Evolutionary conservation across 78 protist species (phyloP).

Genomic region (Capsaspora owczarzaki): DNA sequence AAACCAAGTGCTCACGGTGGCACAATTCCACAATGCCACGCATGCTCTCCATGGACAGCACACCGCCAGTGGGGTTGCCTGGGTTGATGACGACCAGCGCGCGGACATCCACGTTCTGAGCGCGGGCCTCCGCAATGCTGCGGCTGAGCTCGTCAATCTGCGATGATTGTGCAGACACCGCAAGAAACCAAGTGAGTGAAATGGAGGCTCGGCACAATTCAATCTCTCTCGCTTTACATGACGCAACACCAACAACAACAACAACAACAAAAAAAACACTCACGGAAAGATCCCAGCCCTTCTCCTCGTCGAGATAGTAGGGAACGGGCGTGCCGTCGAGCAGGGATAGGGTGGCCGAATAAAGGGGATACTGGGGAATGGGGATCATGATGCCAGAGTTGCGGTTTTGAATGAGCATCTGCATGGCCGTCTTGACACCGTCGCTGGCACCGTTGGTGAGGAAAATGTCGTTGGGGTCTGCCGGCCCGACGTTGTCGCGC

Average conservation of each 20-base stretch:
- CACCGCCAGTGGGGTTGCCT: constrained; percentile 99
- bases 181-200: too few species aligned
- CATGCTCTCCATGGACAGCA: constrained; percentile 32
- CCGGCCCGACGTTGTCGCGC: constrained; percentile 61
- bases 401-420: constrained; percentile 43
- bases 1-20: constrained; percentile 47
- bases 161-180: too few species aligned
- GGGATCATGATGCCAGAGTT: constrained; percentile 87
- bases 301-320: constrained; percentile 72
- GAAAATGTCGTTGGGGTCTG: constrained; percentile 72
- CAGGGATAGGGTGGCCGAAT: constrained; percentile 90
- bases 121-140: constrained; percentile 35
- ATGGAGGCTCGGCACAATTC: too few species aligned
- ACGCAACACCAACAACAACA: too few species aligned
- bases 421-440: constrained; percentile 58
- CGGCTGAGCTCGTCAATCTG: constrained; percentile 20
- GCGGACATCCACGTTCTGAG: constrained; percentile 51
- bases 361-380: constrained; percentile 99
- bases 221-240: too few species aligned
- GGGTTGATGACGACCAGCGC: constrained; percentile 97
- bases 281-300: constrained; percentile 58
- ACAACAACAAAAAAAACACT: too few species aligned
- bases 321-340: constrained; percentile 69
- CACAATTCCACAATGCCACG: constrained; percentile 50
- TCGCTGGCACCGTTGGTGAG: constrained; percentile 95